phyloP scores from a whole-genome alignment of 148 eudicot genomes.

The Suaeda aralocaspica region DNA sequence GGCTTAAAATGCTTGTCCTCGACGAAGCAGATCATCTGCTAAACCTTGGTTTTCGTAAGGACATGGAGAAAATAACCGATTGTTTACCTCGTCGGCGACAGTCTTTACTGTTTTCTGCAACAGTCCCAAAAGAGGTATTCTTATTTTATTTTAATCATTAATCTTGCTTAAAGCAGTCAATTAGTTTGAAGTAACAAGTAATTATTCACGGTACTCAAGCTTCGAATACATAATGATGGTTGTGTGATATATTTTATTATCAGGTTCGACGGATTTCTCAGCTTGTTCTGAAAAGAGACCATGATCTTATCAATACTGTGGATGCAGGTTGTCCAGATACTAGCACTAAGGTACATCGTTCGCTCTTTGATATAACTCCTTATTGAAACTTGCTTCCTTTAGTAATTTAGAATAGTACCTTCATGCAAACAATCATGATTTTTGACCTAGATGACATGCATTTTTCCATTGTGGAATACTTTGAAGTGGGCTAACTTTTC shows the following conservation, averaged over 20 bases:
- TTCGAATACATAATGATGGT: not conserved
- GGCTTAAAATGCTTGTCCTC: slow-evolving; percentile 78
- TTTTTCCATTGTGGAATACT: too few relatives aligned
- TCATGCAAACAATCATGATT: not conserved
- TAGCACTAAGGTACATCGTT: slow-evolving; percentile 45
- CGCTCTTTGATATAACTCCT: not conserved
- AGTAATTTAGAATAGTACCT: not conserved
- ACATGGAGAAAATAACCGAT: slow-evolving; percentile 82
- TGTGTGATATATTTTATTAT: slow-evolving; percentile 12
- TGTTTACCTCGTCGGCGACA: slow-evolving; percentile 90
- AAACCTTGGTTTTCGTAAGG: slow-evolving; percentile 85
- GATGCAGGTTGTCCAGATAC: slow-evolving; percentile 66
- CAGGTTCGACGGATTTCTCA: slow-evolving; percentile 94
- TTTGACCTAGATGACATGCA: not conserved
- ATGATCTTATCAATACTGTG: slow-evolving; percentile 63
- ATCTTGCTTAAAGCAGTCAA: slow-evolving; percentile 3
- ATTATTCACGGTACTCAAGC: not conserved
- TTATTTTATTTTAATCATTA: too few relatives aligned
- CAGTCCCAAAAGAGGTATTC: slow-evolving; percentile 84
- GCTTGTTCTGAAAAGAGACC: slow-evolving; percentile 85
- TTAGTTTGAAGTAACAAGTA: not conserved
- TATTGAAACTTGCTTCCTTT: slow-evolving; percentile 1
- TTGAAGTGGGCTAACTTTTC: not conserved
- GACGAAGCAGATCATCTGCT: slow-evolving; percentile 93
- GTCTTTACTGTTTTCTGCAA: slow-evolving; percentile 79